Percentiles rank a stretch among this genome's conserved stretches.
Evolutionary conservation across 371 early-diverging fungal genomes (phyloP).

Genomic region (Coemansia sp.): DNA sequence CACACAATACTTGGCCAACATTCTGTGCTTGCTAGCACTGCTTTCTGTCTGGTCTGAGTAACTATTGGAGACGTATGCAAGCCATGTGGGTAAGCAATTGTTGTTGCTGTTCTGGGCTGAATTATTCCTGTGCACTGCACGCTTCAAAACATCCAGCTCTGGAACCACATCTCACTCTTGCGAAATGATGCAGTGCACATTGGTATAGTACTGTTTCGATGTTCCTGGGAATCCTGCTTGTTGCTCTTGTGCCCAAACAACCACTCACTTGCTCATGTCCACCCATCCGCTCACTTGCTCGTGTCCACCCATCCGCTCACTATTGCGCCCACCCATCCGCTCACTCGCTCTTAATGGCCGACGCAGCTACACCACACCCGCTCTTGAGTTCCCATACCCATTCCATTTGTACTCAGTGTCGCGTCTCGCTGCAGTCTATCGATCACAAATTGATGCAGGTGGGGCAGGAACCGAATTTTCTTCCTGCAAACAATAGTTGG

Average conservation of each 20-base stretch:
- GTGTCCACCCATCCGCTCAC: not conserved
- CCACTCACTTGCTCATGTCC: not conserved
- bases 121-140: not conserved
- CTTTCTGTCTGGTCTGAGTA: not conserved
- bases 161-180: not conserved
- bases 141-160: not conserved
- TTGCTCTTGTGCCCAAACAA: not conserved
- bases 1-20: not conserved
- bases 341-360: not conserved
- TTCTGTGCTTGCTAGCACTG: not conserved
- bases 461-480: not conserved
- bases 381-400: not conserved
- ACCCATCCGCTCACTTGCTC: not conserved
- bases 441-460: conserved; percentile 38
- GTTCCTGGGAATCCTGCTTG: not conserved
- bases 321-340: not conserved
- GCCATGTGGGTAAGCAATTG: not conserved
- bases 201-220: not conserved
- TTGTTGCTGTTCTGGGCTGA: not conserved
- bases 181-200: not conserved
- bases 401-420: not conserved
- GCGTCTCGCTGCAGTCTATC: conserved; percentile 24
- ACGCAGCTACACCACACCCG: not conserved
- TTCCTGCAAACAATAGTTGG: not conserved
- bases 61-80: not conserved